phyloP scores from a whole-genome alignment of 768 basidiomycete genomes.

The Tricholomella constricta region DNA sequence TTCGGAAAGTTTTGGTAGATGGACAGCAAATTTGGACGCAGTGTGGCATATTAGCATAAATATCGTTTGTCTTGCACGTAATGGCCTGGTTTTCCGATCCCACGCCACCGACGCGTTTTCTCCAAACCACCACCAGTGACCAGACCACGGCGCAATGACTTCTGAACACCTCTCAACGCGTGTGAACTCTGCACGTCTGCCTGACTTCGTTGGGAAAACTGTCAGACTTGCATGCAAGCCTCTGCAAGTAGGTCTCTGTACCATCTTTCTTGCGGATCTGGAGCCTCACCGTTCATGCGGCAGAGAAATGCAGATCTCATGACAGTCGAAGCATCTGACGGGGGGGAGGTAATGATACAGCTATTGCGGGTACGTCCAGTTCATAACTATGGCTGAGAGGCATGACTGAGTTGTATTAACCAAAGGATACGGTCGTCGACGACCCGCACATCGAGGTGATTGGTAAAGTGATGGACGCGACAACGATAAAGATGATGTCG shows the following conservation, averaged over 20 bases:
- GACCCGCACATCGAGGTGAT: conserved; percentile 69
- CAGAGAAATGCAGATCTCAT: conserved; percentile 48
- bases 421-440: conserved; percentile 44
- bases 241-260: conserved; percentile 43
- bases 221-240: conserved; percentile 67
- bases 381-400: conserved; percentile 1
- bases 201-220: conserved; percentile 50
- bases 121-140: not conserved
- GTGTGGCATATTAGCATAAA: too few species aligned
- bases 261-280: not conserved
- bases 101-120: conserved; percentile 12
- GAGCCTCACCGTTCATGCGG: not conserved
- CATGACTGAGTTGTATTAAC: not conserved
- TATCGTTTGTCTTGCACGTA: too few species aligned
- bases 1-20: conserved; percentile 63
- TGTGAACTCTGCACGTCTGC: conserved; percentile 63
- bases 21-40: not conserved
- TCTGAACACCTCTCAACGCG: conserved; percentile 42
- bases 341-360: conserved; percentile 55
- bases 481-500: conserved; percentile 57
- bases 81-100: too few species aligned
- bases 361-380: conserved; percentile 39
- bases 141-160: not conserved
- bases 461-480: conserved; percentile 56
- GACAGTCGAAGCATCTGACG: conserved; percentile 68